Base-by-base conservation (phyloP, 129 eudicot species). In the Lactuca saligna region DNA sequence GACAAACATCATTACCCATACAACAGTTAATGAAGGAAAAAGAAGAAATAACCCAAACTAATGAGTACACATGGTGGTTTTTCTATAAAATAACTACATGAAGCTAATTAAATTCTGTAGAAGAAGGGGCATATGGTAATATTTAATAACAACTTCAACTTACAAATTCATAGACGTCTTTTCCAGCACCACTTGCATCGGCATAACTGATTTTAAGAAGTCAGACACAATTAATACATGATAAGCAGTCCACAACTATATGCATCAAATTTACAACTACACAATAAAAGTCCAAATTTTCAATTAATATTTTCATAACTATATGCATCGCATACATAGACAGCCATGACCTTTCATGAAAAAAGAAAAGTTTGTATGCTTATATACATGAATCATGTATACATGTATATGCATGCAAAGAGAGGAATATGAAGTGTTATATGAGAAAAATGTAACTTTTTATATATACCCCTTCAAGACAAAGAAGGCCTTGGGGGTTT, bases 181-280 rank as follows among this genome's bases (percentile, higher is more conserved):
- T 82, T 68, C 86, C 92, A 76, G 99, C 97, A 68, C 99, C 99
- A 78, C 99, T 94, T 66, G 99, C 83, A 80, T 94, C 99, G 29
- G 98, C 95, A 68, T 89, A 93, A 60, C 98, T 89, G 90, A 49
- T 66, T 73, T 71, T 51, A 57, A 34, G 61, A 72, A 59, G 57
- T 46, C 69, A 78, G 32, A 72, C 60, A 39, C 53, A 50, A 66
- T 59, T 49, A 65, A 72, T 53, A 65, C 56, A 69, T 50, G 33
- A 48, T 29, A 68, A 8, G 17, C 39, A 50, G 41, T 68, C 33
- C 42, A 41, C 61, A 70, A 16, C 13, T 17, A 48, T 33, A 33
- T n/a, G 64, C 57, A 78, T 53, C 39, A 10, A 60, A 41, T 10
- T 51, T 51, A 50, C 11, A 51, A 54, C 20, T 11, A 46, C n/a